Conservation (phyloP, 176 grass and related monocot genomes). For the Ensete ventricosum region DNA sequence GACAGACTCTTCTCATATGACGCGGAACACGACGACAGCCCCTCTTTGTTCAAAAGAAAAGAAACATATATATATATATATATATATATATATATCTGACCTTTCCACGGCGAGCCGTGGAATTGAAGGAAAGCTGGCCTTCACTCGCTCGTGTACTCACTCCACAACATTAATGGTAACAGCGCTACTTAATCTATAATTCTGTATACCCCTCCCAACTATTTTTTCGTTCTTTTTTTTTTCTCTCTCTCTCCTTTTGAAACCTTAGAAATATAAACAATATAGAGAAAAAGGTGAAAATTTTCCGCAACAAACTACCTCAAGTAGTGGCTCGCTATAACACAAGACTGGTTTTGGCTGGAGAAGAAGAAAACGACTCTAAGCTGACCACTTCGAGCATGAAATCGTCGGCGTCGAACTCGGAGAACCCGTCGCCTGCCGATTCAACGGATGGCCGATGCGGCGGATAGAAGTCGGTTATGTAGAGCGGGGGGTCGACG, state of each 20-base stretch:
- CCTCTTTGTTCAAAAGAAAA: background rate
- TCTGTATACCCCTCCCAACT: background rate
- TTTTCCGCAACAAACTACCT: background rate
- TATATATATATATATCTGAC: background rate
- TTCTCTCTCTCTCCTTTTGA: background rate
- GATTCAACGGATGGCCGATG: slow-evolving; percentile 34
- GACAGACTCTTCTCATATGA: background rate
- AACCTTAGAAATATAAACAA: background rate
- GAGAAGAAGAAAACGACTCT: background rate
- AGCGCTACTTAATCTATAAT: background rate
- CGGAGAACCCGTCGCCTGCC: slow-evolving; percentile 35
- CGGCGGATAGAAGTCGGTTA: slow-evolving; percentile 33
- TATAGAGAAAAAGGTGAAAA: background rate
- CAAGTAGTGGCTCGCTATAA: background rate
- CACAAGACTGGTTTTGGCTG: background rate
- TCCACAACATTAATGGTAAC: background rate
- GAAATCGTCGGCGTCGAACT: slow-evolving; percentile 24
- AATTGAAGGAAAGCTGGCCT: background rate
- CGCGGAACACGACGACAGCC: background rate
- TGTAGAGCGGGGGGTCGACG: background rate
- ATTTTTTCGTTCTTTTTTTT: background rate
- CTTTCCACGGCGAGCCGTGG: background rate
- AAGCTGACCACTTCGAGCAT: background rate
- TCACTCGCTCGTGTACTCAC: background rate
- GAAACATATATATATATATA: background rate